Evolutionary conservation across 805 yeast species (phyloP), one percentile per base, ranked within the genome.

Genomic region (Saturnispora mendoncae): DNA sequence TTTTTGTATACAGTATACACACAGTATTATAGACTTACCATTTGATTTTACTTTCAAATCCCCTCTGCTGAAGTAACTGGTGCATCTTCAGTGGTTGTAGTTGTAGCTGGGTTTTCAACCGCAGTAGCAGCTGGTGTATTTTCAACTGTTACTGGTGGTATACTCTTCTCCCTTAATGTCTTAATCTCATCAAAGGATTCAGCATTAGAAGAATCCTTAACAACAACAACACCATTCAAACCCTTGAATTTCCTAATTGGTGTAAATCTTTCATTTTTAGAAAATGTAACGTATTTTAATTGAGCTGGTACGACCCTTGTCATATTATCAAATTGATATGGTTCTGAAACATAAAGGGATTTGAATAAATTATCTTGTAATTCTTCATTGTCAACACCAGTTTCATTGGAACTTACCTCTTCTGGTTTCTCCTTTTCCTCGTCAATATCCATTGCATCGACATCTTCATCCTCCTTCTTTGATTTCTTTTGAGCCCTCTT

Each of bases 261-360:
- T 26, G 69, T 73, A 61, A 81, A 90, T 55, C 95, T 72, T 36
- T 74, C 80, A 42, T 77, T 82, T 55, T 81, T 80, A 29, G 69
- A 62, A 57, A 90, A 87, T 4, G 94, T 71, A 39, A 92, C 76
- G 64, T 78, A 85, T 61, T 80, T 81, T 44, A 88, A 69, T 65
- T 92, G 97, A 34, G 80, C 74, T 13, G 97, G 97, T 42, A 92
- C 67, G 2, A 92, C 95, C 55, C 98, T 77, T 10, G 92, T 72
- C 72, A 90, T 67, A 58, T 92, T 92, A 28, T 71, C 71, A 43
- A 92, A 67, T 57, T 76, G 74, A 62, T 75, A 86, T 21, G 87
- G 81, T 18, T 73, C 72, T 54, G 76, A 72, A 42, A 73, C 68
- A 55, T 79, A 78, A 49, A 57, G 44, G 2, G 65, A 53, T 73